Evolutionary conservation across 1,139 yeast species (phyloP), one percentile per base, ranked within the genome.

Genomic region (Dujonia santamariae): DNA sequence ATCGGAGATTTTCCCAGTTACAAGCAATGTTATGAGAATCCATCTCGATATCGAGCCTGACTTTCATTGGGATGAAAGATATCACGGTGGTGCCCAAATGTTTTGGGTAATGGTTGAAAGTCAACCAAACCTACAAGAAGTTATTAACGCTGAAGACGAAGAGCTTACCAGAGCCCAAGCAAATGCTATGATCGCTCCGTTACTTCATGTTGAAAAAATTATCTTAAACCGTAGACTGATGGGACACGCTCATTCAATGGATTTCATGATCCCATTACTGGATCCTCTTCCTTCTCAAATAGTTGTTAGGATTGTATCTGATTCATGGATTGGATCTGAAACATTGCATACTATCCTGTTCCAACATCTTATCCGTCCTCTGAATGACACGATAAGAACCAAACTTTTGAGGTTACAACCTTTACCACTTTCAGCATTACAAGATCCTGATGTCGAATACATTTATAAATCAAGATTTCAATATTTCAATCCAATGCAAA

Each of bases 401-500:
- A 83, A 83, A 47, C 61, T 94, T 33, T 65, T 88, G 43, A 71
- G 84, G 38, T 59, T 94, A 35, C 90, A 88, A 40, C 98, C 98
- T 1, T 67, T 94, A 26, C 97, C 97, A 0, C 66, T 83, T 0
- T 60, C 81, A 1, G 97, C 97, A 0, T 66, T 92, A 22, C 86
- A 88, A 40, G 71, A 88, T 51, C 63, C 71, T 1, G 65, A 72
- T 14, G 60, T 87, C 31, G 96, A 88, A 53, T 55, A 66, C 2
- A 80, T 90, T 27, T 92, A 92, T 54, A 54, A 63, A 2, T 41
- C 59, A 5, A 78, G 76, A 43, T 92, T 92, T 67, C 75, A 75
- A 37, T 92, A 85, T 56, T 94, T 94, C 70, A 94, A 94, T 53
- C 98, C 98, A 4, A 90, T 94, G 96, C 98, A 94, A 60, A 90